Base-by-base conservation (phyloP, 345 rosid species). In the Cochlearia excelsa region DNA sequence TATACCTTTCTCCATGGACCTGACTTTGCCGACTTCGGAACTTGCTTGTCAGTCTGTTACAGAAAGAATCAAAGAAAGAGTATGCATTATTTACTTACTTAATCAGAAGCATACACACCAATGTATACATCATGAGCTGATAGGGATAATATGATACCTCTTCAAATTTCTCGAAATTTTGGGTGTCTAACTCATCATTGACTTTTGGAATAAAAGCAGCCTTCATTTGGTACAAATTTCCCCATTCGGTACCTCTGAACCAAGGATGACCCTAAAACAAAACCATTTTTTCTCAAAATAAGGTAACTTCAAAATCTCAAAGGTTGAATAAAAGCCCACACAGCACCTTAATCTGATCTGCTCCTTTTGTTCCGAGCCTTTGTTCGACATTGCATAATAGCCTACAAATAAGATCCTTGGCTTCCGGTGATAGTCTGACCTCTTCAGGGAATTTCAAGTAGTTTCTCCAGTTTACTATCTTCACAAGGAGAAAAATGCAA, bases 401-500 rank as follows among this genome's bases (percentile, higher is more conserved):
- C 68, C 84, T 87, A 76, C 87, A 82, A 40, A 87, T 84, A 71
- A 93, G 82, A 67, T 90, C 96, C 77, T 85, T 90, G 37, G 99
- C 97, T 66, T 85, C 95, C 10, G 83, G 80, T 70, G 99, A 85
- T 60, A 93, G 74, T 73, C 73, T 93, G 74, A 86, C 97, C 78
- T 93, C 99, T 61, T 93, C 99, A 3, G 96, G 99, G 68, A 94
- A 94, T 77, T 94, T 94, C 68, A 94, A 82, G 74, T 90, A 92
- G 54, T 90, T 87, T 80, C 94, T 87, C 99, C 99, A 93, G 69
- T 93, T 90, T 62, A 93, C 97, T 53, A 93, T 93, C 97, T 93
- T 78, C 68, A 64, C 3, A 53, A 59, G 35, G 55, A 26, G 44
- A 45, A 47, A 63, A 30, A 16, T 16, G 42, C 9, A 45, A 56